Evolutionary conservation across 2,329 filamentous ascomycete genomes (phyloP), one percentile per base, ranked within the genome.

Genomic region (Aspergillus hiratsukae): DNA sequence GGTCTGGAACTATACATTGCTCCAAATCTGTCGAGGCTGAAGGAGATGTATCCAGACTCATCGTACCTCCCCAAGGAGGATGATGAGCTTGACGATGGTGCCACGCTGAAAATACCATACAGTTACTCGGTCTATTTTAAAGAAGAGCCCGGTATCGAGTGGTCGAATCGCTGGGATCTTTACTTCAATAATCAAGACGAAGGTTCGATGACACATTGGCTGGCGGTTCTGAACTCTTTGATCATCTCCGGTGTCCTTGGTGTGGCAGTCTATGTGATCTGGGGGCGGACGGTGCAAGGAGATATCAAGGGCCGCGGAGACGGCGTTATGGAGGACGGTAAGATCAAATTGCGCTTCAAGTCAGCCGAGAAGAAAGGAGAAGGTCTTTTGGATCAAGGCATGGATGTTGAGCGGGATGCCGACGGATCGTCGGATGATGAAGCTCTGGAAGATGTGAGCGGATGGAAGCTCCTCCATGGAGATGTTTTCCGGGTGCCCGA

Each of bases 71-170:
- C 81, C 0, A 77, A 83, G 55, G 77, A 80, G 41, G 79, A 81
- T 37, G 76, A 79, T 45, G 83, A 86, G 51, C 77, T 81, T 25
- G 83, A 87, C 45, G 86, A 89, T 57, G 82, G 82, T 27, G 83
- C 84, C 14, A 89, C 79, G 1, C 72, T 94, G 51, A 85, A 81
- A 2, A 87, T 96, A 52, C 90, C 91, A 0, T 95, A 92, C 73
- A 89, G 90, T 0, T 96, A 96, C 75, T 93, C 90, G 3, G 88
- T 96, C 14, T 95, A 94, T 74, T 96, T 91, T 76, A 86, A 90
- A 52, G 89, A 95, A 70, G 90, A 95, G 59, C 83, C 87, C 45
- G 84, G 81, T 21, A 79, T 95, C 51, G 90, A 94, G 61, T 96
- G 91, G 91, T 80, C 81, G 55, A 90, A 87, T 64, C 84, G 91